Evolutionary conservation across 352 stramenopile genomes (phyloP), one percentile per base, ranked within the genome.

Genomic region (Pythium volutum): DNA sequence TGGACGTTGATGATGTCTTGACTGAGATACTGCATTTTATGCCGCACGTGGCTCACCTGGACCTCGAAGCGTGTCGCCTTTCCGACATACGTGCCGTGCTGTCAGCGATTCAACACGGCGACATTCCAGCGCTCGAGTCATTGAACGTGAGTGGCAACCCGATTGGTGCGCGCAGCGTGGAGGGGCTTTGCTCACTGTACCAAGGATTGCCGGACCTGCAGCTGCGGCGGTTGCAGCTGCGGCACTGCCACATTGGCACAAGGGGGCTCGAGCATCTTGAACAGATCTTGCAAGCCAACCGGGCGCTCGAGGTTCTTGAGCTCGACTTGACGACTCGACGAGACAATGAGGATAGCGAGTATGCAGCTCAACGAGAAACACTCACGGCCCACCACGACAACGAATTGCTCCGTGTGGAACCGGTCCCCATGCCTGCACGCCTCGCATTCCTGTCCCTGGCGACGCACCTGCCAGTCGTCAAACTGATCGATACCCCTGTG

Each of bases 1-100:
- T 54, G 27, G 47, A 54, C 11, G 27, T 54, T 26, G 42, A 15
- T 18, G 47, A 54, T 27, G n/a, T 16, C 22, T 34, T 54, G 26
- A 9, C 18, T 16, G 27, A n/a, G 6, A 25, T 54, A 18, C 47
- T 42, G 1, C 3, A 29, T 26, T 54, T 39, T 26, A 41, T 15
- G 3, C 58, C 58, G 11, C 22, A 47, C 18, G 20, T 59, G 1
- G 22, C 16, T 3, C 48, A 65, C 26, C 49, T 65, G n/a, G 41
- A 58, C 27, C 22, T 65, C n/a, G 58, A 50, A 59, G 58, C 48
- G 9, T 65, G 58, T 10, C 58, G 58, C 14, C 31, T 65, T 7
- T 54, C 47, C 9, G 41, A 33, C 15, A 4, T 33, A 2, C 3
- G 7, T 2, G 26, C 12, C 9, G n/a, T 59, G 7, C 41, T 27